Percentiles rank a stretch among this genome's conserved stretches.
phyloP scores from a whole-genome alignment of 495 filamentous ascomycete genomes.

The Parachaetomium inaequale region DNA sequence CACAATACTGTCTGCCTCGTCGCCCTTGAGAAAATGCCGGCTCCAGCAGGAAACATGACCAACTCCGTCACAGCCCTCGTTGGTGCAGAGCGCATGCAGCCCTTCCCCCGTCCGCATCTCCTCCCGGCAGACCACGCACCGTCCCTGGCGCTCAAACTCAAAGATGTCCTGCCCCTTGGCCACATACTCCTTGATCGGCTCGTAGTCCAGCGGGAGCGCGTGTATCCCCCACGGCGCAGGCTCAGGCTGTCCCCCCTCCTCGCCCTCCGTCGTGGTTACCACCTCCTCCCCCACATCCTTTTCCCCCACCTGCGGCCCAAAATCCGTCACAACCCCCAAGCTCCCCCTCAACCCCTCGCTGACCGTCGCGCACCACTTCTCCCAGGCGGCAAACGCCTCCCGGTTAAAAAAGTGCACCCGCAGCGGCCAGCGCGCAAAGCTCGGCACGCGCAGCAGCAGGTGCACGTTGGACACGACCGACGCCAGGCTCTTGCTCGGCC shows the following conservation, averaged over 20 bases:
- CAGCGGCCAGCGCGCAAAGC: conserved; percentile 80
- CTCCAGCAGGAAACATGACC: conserved; percentile 80
- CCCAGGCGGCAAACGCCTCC: conserved; percentile 68
- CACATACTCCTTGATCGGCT: conserved; percentile 60
- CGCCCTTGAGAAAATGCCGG: conserved; percentile 52
- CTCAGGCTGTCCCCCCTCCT: conserved; percentile 2
- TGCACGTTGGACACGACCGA: conserved; percentile 72
- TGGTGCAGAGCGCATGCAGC: conserved; percentile 67
- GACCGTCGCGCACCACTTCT: conserved; percentile 52
- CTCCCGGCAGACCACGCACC: conserved; percentile 62
- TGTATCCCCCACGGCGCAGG: conserved; percentile 44
- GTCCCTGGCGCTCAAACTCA: conserved; percentile 52
- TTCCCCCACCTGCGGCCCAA: conserved; percentile 21
- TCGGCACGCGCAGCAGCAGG: conserved; percentile 68
- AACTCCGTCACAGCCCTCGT: conserved; percentile 58
- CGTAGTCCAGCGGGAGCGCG: conserved; percentile 64
- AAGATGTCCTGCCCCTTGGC: conserved; percentile 67
- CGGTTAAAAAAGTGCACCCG: conserved; percentile 71
- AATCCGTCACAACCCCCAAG: conserved; percentile 57
- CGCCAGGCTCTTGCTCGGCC: conserved; percentile 56
- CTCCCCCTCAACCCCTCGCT: conserved; percentile 46
- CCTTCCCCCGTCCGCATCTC: conserved; percentile 46
- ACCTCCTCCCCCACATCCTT: neutral
- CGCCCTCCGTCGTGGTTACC: neutral
- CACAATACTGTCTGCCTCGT: conserved; percentile 50